Evolutionary conservation across 257 asterid genomes (phyloP).

Genomic region (Solanum sitiens): DNA sequence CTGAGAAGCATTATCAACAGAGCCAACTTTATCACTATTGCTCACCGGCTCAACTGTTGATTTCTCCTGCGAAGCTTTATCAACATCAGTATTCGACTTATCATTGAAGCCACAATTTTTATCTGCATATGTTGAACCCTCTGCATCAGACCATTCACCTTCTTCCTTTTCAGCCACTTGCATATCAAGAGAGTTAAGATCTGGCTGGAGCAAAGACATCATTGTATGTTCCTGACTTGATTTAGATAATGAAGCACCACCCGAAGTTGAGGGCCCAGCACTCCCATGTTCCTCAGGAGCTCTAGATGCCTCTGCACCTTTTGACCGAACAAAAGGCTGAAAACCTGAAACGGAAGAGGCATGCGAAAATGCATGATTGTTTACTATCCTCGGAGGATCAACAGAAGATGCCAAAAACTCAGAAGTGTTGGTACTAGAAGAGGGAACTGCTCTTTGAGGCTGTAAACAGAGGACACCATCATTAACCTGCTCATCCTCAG

Average conservation of each 20-base stretch:
- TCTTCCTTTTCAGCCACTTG: constrained; percentile 79
- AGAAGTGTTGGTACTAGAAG: constrained; percentile 55
- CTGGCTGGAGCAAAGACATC: constrained; percentile 28
- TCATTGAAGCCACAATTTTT: constrained; percentile 18
- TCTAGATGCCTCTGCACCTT: constrained; percentile 32
- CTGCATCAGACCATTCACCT: constrained; percentile 99
- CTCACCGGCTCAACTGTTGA: constrained; percentile 21
- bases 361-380: constrained; percentile 87
- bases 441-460: constrained; percentile 92
- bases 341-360: constrained; percentile 93
- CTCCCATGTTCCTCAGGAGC: constrained; percentile 22
- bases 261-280: constrained; percentile 13
- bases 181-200: constrained; percentile 26
- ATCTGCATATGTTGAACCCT: constrained; percentile 47
- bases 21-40: constrained; percentile 12
- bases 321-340: constrained; percentile 88
- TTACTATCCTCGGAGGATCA: constrained; percentile 68
- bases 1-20: constrained; percentile 21
- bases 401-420: constrained; percentile 49
- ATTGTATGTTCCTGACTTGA: constrained; percentile 24
- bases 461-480: constrained; percentile 55
- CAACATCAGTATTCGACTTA: constrained; percentile 26
- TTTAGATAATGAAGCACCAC: constrained; percentile 27
- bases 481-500: constrained; percentile 69
- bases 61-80: constrained; percentile 37